Conservation (phyloP, 177 flowering plant species). For the Tripterygium wilfordii region DNA sequence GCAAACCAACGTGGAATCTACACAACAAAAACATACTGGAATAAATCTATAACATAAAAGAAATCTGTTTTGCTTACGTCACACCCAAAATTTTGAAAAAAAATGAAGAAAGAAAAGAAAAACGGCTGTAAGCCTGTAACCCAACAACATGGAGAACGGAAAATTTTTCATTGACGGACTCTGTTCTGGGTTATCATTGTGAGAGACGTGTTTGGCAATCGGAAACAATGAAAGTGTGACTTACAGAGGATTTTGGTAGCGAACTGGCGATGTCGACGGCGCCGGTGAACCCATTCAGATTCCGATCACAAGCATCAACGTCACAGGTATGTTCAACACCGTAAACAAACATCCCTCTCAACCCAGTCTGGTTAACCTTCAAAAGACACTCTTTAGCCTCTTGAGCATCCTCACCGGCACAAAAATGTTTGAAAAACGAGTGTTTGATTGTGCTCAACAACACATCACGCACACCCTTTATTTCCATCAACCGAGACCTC, state of each 20-base stretch:
- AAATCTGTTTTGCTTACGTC: too few relatives aligned
- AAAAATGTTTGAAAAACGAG: constrained; percentile 72
- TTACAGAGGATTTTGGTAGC: constrained; percentile 65
- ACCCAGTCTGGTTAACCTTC: constrained; percentile 36
- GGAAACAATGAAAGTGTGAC: constrained; percentile 8
- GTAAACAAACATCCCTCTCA: constrained; percentile 70
- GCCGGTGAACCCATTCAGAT: constrained; percentile 41
- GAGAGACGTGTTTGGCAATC: too few relatives aligned
- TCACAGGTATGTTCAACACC: constrained; percentile 64
- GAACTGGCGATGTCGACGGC: constrained; percentile 43
- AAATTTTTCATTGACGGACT: too few relatives aligned
- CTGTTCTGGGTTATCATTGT: too few relatives aligned
- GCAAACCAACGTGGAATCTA: too few relatives aligned
- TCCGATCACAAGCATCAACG: constrained; percentile 55
- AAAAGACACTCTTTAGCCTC: constrained; percentile 42
- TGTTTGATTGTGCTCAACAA: constrained; percentile 25
- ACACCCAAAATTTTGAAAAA: too few relatives aligned
- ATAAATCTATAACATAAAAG: too few relatives aligned
- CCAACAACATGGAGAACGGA: too few relatives aligned
- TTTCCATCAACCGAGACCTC: constrained; percentile 51
- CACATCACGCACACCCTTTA: constrained; percentile 13
- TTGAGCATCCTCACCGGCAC: constrained; percentile 53
- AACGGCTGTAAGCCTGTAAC: too few relatives aligned
- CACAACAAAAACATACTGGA: too few relatives aligned
- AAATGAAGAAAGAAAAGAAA: too few relatives aligned